Base-by-base conservation (phyloP, 1,284 basidiomycete genomes). In the Tylopilus sp. region DNA sequence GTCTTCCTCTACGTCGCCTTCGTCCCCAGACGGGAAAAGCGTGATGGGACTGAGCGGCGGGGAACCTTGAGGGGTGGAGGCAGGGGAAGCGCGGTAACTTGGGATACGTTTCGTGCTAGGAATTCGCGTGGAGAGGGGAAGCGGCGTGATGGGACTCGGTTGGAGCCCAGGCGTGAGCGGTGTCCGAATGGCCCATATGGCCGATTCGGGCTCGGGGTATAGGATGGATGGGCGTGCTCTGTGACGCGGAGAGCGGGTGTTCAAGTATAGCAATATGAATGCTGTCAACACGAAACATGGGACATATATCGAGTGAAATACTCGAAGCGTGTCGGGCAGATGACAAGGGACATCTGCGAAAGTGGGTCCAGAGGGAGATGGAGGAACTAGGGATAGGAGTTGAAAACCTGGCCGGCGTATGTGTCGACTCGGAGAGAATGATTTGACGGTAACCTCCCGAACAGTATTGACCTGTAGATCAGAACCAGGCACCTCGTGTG, bases 381-480 rank as follows among this genome's bases (percentile, higher is more conserved):
- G 67, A 46, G 60, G 81, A 75, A 50, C 77, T 68, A 94, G 73
- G 0, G 89, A 87, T 34, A 96, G 75, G 15, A 95, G 78, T 55
- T 94, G 90, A 66, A 94, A 91, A 18, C 91, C 93, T 2, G 93
- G 91, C 24, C 74, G 71, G 14, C 73, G 72, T 34, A 96, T 82
- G 33, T 85, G 85, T 67, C 82, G 81, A 7, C 82, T 83, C 59
- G 88, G 88, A 2, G 90, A 91, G 57, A 93, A 81, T 0, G 90
- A 86, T 64, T 91, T 92, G 60, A 94, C 73, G 0, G 89, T 89
- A 10, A 92, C 75, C 66, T 89, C 85, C 40, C 77, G 75, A 42
- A 81, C 70, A 4, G 62, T 26, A 29, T 18, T 24, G n/a, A 35
- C n/a, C 41, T 51, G 55, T 59, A 37, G 52, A 29, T 64, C 63